Conservation (phyloP, 371 early-diverging fungal genomes). For the Parasitella parasitica region DNA sequence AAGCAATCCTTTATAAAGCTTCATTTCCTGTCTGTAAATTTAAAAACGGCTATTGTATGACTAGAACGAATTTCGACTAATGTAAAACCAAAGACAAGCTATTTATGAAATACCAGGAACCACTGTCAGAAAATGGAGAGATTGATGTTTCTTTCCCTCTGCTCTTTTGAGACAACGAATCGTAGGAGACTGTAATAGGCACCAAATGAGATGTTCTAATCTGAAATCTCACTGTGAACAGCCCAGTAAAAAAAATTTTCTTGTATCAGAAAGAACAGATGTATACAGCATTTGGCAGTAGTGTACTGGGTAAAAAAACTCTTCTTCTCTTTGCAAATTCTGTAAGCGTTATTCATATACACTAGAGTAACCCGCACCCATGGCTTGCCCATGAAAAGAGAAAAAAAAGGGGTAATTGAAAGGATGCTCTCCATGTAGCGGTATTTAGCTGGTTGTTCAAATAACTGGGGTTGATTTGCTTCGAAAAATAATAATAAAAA, state of each 20-base stretch:
- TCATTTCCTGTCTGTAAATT: no score
- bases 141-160: no score
- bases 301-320: not conserved
- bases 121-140: no score
- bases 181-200: not conserved
- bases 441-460: not conserved
- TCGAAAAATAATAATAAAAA: not conserved
- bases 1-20: no score
- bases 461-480: conserved; percentile 1
- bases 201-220: not conserved
- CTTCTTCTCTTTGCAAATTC: not conserved
- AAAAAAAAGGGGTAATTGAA: not conserved
- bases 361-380: not conserved
- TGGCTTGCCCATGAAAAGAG: not conserved
- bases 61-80: no score
- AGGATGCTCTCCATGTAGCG: not conserved
- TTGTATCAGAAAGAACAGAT: not conserved
- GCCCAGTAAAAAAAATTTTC: not conserved
- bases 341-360: not conserved
- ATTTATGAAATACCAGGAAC: no score
- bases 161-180: not conserved
- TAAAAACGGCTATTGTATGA: no score
- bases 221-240: not conserved
- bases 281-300: no score
- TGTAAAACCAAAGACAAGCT: no score